Conservation (phyloP, 192 early-diverging fungal species). For the Linnemannia schmuckeri region DNA sequence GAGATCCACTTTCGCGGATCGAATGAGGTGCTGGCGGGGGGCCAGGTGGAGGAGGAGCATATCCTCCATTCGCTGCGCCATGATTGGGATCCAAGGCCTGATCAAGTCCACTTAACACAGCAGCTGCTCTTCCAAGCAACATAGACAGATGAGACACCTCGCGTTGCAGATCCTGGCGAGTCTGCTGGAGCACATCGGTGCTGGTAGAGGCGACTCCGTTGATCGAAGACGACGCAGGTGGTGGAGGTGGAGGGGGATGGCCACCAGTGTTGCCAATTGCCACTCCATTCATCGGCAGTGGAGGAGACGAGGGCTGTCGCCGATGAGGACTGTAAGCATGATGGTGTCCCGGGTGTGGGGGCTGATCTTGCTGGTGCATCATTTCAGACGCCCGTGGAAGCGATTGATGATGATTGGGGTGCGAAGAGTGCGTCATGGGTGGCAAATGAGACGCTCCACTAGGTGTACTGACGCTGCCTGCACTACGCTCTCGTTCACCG, state of each 20-base stretch:
- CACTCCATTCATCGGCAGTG: slow-evolving; percentile 35
- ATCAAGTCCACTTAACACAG: slow-evolving; percentile 66
- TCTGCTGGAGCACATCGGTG: slow-evolving; percentile 65
- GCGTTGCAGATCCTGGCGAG: slow-evolving; percentile 67
- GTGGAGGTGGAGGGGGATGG: slow-evolving; percentile 16
- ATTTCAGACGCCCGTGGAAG: slow-evolving; percentile 27
- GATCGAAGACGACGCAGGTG: slow-evolving; percentile 7
- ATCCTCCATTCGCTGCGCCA: slow-evolving; percentile 11
- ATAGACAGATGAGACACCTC: slow-evolving; percentile 67
- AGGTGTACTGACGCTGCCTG: not conserved
- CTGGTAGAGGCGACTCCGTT: slow-evolving; percentile 14
- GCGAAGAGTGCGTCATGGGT: slow-evolving; percentile 25
- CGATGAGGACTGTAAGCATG: slow-evolving; percentile 33
- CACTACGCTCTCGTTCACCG: slow-evolving; percentile 19
- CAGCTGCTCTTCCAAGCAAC: slow-evolving; percentile 65
- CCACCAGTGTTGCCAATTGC: slow-evolving; percentile 22
- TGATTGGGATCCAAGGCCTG: slow-evolving; percentile 60
- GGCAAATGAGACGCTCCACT: slow-evolving; percentile 25
- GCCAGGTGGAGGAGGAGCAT: slow-evolving; percentile 8
- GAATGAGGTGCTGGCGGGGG: slow-evolving; percentile 35
- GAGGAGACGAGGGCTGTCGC: slow-evolving; percentile 40
- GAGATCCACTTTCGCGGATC: slow-evolving; percentile 31
- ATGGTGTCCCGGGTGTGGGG: slow-evolving; percentile 29
- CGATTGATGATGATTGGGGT: slow-evolving; percentile 29
- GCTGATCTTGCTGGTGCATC: slow-evolving; percentile 39